Evolutionary conservation across 1,139 yeast species (phyloP).

Genomic region (Geotrichum macrosporum): DNA sequence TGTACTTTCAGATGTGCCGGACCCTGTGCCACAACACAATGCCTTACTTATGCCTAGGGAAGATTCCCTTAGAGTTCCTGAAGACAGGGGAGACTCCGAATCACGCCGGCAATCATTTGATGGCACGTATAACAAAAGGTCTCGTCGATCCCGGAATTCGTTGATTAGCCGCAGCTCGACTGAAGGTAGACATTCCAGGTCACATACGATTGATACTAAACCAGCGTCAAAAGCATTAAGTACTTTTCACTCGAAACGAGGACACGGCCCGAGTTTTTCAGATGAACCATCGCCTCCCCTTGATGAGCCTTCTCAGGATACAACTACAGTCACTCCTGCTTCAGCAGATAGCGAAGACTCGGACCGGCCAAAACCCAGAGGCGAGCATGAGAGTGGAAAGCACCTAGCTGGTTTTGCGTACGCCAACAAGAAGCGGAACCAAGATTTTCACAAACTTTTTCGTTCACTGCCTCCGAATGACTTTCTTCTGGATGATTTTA

Average conservation of each 20-base stretch:
- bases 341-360: conserved; percentile 1
- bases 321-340: background rate
- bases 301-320: background rate
- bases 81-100: conserved; percentile 25
- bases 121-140: conserved; percentile 10
- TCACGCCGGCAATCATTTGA: conserved; percentile 12
- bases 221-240: background rate
- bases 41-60: background rate
- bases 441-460: conserved; percentile 76
- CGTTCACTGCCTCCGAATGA: conserved; percentile 65
- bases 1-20: too few relatives aligned
- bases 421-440: conserved; percentile 67
- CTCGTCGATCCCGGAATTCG: conserved; percentile 6
- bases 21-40: background rate
- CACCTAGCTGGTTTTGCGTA: conserved; percentile 34
- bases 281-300: background rate
- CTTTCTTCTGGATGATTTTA: conserved; percentile 72
- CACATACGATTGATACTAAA: conserved; percentile 1
- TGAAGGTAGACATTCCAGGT: background rate
- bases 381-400: conserved; percentile 4
- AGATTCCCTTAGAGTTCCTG: conserved; percentile 5
- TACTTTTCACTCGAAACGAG: background rate
- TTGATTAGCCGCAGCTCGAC: conserved; percentile 11
- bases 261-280: conserved; percentile 7
- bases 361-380: conserved; percentile 11